Conservation (phyloP, 164 flowering plant species). For the Protea cynaroides region DNA sequence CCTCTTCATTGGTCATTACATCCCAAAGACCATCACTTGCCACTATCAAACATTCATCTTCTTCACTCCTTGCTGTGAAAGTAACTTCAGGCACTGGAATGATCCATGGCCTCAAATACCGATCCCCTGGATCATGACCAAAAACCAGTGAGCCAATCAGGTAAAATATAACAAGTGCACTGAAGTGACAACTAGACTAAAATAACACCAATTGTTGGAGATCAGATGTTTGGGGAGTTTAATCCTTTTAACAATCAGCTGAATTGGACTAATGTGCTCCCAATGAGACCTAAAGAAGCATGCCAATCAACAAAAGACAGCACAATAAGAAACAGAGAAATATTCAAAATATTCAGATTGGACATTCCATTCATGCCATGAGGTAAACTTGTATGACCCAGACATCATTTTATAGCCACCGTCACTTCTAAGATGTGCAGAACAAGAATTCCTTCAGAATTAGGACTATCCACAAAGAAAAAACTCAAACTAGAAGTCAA, state of each 20-base stretch:
- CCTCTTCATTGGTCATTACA: slow-evolving; percentile 68
- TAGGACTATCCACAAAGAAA: not conserved
- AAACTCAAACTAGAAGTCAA: not conserved
- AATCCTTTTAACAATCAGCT: not conserved
- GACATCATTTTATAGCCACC: not conserved
- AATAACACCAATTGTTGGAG: not conserved
- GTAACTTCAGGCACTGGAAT: slow-evolving; percentile 66
- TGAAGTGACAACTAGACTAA: not conserved
- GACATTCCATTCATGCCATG: not conserved
- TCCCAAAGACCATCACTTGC: slow-evolving; percentile 83
- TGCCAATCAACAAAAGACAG: no score
- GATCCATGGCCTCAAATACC: slow-evolving; percentile 57
- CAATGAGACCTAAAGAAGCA: not conserved
- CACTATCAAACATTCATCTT: slow-evolving; percentile 61
- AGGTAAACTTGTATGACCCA: not conserved
- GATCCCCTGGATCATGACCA: slow-evolving; percentile 42
- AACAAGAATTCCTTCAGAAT: not conserved
- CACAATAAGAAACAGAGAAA: not conserved
- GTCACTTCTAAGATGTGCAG: not conserved
- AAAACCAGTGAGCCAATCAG: not conserved
- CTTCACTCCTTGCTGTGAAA: slow-evolving; percentile 48
- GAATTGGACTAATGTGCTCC: not conserved
- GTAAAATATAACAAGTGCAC: not conserved
- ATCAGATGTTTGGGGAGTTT: no score
- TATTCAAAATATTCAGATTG: not conserved